These are phyloP conservation scores for Vishniacozyma victoriae DNA, from an alignment of 768 basidiomycete genomes.

Conservation along the genomic window DNA sequence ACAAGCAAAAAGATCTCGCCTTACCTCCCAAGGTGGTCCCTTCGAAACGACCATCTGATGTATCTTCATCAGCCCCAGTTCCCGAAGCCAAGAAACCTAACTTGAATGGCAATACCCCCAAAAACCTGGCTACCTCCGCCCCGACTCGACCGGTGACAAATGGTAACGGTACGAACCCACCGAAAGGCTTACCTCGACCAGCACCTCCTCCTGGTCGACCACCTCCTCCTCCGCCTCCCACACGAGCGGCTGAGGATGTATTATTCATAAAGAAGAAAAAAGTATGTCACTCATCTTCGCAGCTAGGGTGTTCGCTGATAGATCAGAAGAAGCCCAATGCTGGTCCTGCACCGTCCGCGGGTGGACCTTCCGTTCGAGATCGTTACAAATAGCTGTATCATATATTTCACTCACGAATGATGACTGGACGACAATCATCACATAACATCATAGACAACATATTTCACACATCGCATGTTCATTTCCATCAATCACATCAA, in stretches of 20 bases:
- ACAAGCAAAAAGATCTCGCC: not conserved
- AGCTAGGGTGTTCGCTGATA: not conserved
- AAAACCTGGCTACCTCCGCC: no score
- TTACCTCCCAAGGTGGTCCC: no score
- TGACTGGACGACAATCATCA: not conserved
- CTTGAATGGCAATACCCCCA: not conserved
- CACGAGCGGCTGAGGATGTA: conserved; percentile 19
- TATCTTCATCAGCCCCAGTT: no score
- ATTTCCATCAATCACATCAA: not conserved
- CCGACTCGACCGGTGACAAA: no score
- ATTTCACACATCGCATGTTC: not conserved
- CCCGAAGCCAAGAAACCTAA: not conserved
- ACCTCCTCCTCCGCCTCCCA: conserved; percentile 4
- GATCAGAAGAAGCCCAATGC: conserved; percentile 7
- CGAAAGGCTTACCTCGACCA: not conserved
- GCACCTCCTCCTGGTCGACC: conserved; percentile 2
- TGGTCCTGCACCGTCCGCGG: not conserved
- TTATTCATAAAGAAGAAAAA: conserved; percentile 38
- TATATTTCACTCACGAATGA: not conserved
- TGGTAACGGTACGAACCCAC: not conserved
- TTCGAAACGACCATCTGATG: no score
- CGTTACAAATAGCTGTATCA: no score
- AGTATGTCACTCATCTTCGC: conserved; percentile 4
- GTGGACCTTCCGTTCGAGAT: not conserved
- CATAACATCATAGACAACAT: no score